Base-by-base conservation (phyloP, 225 moss, liverwort and hornwort species). In the Asterella californica region DNA sequence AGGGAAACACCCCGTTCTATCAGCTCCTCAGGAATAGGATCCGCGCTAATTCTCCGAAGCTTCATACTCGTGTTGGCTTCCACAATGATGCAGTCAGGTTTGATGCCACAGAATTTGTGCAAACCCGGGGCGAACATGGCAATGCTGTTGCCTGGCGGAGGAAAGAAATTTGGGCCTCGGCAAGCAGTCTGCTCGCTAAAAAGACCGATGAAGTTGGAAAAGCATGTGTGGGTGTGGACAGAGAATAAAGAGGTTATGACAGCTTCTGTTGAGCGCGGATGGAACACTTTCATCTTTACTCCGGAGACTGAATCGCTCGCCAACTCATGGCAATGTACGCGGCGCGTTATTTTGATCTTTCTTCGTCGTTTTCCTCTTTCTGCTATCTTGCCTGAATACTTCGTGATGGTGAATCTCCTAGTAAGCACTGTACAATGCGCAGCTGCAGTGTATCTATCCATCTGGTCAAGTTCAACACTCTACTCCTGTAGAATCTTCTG, bases 201-300 rank as follows among this genome's bases (percentile, higher is more conserved):
- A 53, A 82, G 85, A 52, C 85, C 82, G 10, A 48, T 74, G 9
- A 85, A 82, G 79, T 47, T 30, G 69, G 79, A 83, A 48, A 95
- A 93, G 68, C 83, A 78, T 11, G 93, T 95, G 47, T 95, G 95
- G 91, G 79, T 95, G 30, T 95, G 91, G 95, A 95, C 95, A 68
- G 87, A 78, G 84, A 95, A 86, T 85, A 95, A 90, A 84, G 95
- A 92, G 76, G 93, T 95, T 81, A 93, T 95, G 95, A 93, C 88
- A 30, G 95, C 93, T 25, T 91, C 91, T 29, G 89, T 95, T 49
- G 91, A 95, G 81, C 82, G 93, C 71, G 95, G 93, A 60, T 95
- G 93, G 93, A 93, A 82, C 68, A 95, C 90, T 0, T 92, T 95
- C 66, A 81, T 93, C 78, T 95, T 95, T 73, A 88, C 88, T 30